phyloP scores from a whole-genome alignment of 2,329 filamentous ascomycete species.

The Aspergillus brasiliensis region DNA sequence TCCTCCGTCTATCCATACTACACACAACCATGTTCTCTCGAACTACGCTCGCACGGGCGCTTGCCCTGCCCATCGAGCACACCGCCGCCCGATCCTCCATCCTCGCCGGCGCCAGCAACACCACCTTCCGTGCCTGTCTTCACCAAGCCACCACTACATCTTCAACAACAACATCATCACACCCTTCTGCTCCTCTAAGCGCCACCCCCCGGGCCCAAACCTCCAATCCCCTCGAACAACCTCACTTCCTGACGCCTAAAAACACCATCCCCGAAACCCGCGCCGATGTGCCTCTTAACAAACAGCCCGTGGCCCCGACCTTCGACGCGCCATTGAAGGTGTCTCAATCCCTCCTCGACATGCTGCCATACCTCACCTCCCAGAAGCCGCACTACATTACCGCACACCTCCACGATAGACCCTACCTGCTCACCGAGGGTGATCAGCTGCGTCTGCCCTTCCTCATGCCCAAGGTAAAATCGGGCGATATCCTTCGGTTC shows the following conservation, averaged over 20 bases:
- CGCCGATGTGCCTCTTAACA: constrained; percentile 31
- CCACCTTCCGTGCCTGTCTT: constrained; percentile 42
- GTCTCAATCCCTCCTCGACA: constrained; percentile 43
- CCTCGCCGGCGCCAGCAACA: constrained; percentile 25
- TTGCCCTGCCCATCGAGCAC: constrained; percentile 31
- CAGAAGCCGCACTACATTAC: constrained; percentile 52
- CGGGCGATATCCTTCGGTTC: constrained; percentile 83
- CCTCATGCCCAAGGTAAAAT: constrained; percentile 71
- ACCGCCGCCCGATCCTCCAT: constrained; percentile 13
- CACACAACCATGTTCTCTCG: constrained; percentile 40
- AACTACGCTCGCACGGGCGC: constrained; percentile 33
- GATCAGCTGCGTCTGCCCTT: constrained; percentile 78
- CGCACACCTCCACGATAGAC: constrained; percentile 51
- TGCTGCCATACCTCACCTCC: constrained; percentile 47
- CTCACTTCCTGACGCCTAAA: constrained; percentile 15
- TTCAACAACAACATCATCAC: constrained; percentile 30
- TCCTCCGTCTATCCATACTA: background rate
- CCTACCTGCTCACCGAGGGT: constrained; percentile 60
- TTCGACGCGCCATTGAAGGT: constrained; percentile 44
- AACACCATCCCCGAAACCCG: constrained; percentile 19
- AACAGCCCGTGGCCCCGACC: constrained; percentile 41
- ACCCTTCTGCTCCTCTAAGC: constrained; percentile 33
- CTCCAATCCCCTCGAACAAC: constrained; percentile 20
- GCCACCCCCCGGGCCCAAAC: constrained; percentile 30
- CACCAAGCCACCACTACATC: constrained; percentile 40